Percentiles rank a stretch among this genome's conserved stretches.
These are phyloP conservation scores for Mycena rebaudengoi DNA, from an alignment of 768 basidiomycete genomes.

Conservation along the genomic window DNA sequence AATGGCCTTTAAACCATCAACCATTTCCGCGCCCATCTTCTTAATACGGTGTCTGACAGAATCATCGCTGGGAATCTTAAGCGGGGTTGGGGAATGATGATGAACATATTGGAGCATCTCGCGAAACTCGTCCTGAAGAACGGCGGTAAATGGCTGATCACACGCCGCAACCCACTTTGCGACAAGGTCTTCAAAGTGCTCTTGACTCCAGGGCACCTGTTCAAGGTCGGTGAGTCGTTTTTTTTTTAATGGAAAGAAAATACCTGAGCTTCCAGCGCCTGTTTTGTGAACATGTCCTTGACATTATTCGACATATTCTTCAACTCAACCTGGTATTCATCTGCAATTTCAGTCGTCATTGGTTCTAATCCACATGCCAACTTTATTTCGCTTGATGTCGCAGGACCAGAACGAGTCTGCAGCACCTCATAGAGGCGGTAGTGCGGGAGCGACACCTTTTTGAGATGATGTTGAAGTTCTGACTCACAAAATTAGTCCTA, in stretches of 20 bases:
- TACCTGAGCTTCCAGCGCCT: background rate
- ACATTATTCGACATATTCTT: background rate
- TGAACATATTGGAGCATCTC: slow-evolving; percentile 5
- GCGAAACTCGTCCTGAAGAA: background rate
- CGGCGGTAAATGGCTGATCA: slow-evolving; percentile 6
- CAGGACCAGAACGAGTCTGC: background rate
- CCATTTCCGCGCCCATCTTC: background rate
- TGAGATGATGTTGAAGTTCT: background rate
- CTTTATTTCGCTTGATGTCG: background rate
- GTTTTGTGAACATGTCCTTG: background rate
- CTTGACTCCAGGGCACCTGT: slow-evolving; percentile 5
- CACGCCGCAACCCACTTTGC: slow-evolving; percentile 4
- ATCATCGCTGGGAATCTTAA: background rate
- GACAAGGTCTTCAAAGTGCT: background rate
- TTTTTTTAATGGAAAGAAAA: background rate
- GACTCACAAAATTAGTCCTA: background rate
- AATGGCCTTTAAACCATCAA: background rate
- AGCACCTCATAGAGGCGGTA: background rate
- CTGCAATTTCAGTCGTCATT: background rate
- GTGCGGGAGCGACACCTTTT: background rate
- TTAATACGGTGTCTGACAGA: background rate
- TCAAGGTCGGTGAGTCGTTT: background rate
- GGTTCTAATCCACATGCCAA: background rate
- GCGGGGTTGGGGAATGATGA: background rate
- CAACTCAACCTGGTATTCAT: background rate